Percentiles rank a stretch among this genome's conserved stretches.
These are phyloP conservation scores for Exophiala sideris DNA, from an alignment of 2,329 filamentous ascomycete genomes.

Conservation along the genomic window DNA sequence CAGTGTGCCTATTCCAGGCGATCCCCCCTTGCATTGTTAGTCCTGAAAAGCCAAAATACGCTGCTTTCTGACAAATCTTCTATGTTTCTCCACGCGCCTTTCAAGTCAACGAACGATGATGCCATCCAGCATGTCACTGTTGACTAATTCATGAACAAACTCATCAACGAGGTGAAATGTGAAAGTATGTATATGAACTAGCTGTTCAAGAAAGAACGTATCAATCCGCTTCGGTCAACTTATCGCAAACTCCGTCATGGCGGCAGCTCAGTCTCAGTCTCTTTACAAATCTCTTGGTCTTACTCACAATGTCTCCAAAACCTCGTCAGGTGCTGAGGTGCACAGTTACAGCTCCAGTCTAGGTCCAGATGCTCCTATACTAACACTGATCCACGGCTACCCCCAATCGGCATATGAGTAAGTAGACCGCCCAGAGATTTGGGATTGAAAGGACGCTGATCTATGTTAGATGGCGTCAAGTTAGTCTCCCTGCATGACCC, in stretches of 20 bases:
- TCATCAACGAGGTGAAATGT: too few relatives aligned
- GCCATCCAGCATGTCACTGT: too few relatives aligned
- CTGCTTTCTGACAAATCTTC: too few relatives aligned
- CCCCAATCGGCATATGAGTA: constrained; percentile 28
- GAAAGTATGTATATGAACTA: too few relatives aligned
- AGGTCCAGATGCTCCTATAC: constrained; percentile 21
- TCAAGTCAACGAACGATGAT: too few relatives aligned
- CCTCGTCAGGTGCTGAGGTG: constrained; percentile 23
- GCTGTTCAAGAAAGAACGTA: too few relatives aligned
- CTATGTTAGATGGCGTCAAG: constrained; percentile 13
- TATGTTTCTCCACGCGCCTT: too few relatives aligned
- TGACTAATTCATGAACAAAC: too few relatives aligned
- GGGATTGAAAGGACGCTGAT: neutral
- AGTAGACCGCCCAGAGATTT: neutral
- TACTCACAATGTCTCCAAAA: constrained; percentile 23
- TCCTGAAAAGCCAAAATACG: too few relatives aligned
- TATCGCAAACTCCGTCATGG: constrained; percentile 6
- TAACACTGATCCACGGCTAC: constrained; percentile 29
- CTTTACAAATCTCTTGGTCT: constrained; percentile 15
- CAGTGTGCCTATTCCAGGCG: too few relatives aligned
- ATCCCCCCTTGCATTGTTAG: too few relatives aligned
- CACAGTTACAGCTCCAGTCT: constrained; percentile 25
- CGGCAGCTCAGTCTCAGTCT: constrained; percentile 13
- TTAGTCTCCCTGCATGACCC: constrained; percentile 3
- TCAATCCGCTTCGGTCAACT: neutral